Evolutionary conservation across 768 basidiomycete genomes (phyloP), one percentile per base, ranked within the genome.

Genomic region (Boletus barrowsii): DNA sequence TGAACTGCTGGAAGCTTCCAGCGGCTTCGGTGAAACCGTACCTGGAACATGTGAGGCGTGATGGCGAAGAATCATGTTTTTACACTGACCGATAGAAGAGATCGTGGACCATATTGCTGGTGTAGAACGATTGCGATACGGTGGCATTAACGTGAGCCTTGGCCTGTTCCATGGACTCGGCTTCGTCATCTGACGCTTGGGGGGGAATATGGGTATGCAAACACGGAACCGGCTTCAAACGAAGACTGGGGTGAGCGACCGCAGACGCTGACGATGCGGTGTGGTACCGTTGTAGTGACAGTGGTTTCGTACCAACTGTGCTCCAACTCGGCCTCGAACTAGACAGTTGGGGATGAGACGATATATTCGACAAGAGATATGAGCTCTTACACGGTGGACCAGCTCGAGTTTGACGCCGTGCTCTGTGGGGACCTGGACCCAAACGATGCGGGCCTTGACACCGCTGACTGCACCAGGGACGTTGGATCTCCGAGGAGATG

Each of bases 1-100:
- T 98, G 80, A 91, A 82, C 64, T 94, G 92, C 72, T 99, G 96
- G 87, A 98, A 99, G 80, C 98, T 98, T 14, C 95, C 95, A 2
- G 89, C 74, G 10, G 78, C 77, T 71, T 98, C 94, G 65, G 90
- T 89, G 71, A 99, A 99, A 18, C 96, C 96, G 58, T 93, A 90
- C 42, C 87, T 85, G 56, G 68, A 57, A 39, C 57, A 62, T 35
- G 62, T 5, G 51, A n/a, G 45, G 47, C 29, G 13, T 47, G 13
- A 51, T 32, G 37, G 37, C 33, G 3, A 8, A 33, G 15, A 22
- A 43, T 15, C 10, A 29, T n/a, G 10, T 3, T 0, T 2, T 1
- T 10, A 3, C 37, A 55, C 70, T 42, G 60, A 82, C 72, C 88
- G 80, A 68, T 93, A 93, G 75, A 83, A 90, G 47, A 92, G 73